Conservation (phyloP, 164 flowering plant species). For the Dillenia turbinata region DNA sequence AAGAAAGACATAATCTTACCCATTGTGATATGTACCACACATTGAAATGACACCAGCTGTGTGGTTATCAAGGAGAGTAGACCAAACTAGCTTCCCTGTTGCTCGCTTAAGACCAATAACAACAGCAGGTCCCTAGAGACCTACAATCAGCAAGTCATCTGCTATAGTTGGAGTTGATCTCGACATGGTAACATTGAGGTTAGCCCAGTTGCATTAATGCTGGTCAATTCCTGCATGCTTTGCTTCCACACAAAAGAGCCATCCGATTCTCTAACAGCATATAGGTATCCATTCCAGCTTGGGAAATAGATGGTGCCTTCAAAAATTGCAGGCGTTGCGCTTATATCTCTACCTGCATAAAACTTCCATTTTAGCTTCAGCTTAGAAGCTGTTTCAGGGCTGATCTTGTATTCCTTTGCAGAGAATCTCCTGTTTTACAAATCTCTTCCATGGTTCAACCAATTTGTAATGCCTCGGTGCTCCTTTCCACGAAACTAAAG, state of each 20-base stretch:
- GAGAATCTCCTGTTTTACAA: constrained; percentile 31
- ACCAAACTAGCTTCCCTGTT: constrained; percentile 37
- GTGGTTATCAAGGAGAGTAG: constrained; percentile 4
- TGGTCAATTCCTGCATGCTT: constrained; percentile 27
- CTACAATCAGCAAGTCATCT: constrained; percentile 33
- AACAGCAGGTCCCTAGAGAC: constrained; percentile 48
- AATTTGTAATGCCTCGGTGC: background rate
- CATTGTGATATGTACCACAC: no score
- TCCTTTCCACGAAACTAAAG: no score
- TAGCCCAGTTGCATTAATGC: constrained; percentile 19
- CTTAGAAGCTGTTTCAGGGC: constrained; percentile 12
- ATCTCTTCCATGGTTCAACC: constrained; percentile 50
- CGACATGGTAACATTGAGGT: constrained; percentile 25
- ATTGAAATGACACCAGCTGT: no score
- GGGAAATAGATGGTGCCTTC: constrained; percentile 39
- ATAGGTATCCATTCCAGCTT: constrained; percentile 43
- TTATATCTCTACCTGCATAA: constrained; percentile 36
- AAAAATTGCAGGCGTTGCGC: constrained; percentile 46
- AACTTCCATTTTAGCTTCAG: constrained; percentile 38
- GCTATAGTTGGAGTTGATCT: constrained; percentile 40
- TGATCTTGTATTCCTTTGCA: constrained; percentile 20
- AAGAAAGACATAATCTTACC: no score
- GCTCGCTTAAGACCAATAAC: constrained; percentile 33
- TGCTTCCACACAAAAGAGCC: constrained; percentile 41
- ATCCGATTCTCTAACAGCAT: constrained; percentile 31